Conservation (phyloP, 2,329 filamentous ascomycete genomes). For the Exophiala sideris region DNA sequence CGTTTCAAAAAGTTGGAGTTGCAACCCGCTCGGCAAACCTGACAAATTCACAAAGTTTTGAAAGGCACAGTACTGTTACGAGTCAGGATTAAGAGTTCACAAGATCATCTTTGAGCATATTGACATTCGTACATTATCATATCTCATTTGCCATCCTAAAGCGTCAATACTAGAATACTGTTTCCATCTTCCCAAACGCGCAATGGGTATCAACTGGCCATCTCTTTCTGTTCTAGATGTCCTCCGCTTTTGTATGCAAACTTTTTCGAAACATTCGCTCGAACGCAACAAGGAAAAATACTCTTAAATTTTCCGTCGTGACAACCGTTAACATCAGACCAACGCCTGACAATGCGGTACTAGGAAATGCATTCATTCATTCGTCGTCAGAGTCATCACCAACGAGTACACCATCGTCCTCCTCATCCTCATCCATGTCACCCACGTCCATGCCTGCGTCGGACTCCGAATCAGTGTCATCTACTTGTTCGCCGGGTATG, state of each 20-base stretch:
- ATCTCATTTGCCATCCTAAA: conserved; percentile 1
- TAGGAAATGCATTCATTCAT: conserved; percentile 5
- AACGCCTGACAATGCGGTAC: background rate
- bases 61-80: too few relatives aligned
- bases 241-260: conserved; percentile 13
- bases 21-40: too few relatives aligned
- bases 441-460: conserved; percentile 34
- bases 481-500: conserved; percentile 65
- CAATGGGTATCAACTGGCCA: background rate
- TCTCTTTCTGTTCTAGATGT: conserved; percentile 12
- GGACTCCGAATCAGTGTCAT: conserved; percentile 53
- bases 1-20: too few relatives aligned
- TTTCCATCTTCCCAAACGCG: background rate
- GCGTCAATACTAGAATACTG: conserved; percentile 15
- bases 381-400: conserved; percentile 26
- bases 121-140: background rate
- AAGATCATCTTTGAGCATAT: background rate
- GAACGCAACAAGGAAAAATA: conserved; percentile 8
- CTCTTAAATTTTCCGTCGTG: background rate
- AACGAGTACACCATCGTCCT: conserved; percentile 44
- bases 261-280: conserved; percentile 13
- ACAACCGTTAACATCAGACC: background rate
- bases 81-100: background rate
- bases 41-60: too few relatives aligned
- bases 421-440: conserved; percentile 43